Base-by-base conservation (phyloP, 208 protist species). In the Crithidia brevicula region DNA sequence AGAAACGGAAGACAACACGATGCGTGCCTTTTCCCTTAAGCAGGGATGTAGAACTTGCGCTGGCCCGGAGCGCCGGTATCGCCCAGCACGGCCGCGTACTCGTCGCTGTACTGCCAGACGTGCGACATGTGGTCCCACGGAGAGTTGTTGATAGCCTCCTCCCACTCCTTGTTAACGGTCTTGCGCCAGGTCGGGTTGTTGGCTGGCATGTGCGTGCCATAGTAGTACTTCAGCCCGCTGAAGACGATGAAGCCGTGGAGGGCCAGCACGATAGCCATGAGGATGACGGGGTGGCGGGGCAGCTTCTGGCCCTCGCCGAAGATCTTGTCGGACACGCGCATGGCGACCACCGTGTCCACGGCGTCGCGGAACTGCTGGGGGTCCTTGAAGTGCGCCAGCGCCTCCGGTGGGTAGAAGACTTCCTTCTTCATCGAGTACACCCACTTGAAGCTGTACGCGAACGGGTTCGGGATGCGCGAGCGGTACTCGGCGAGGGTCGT, bases 111-210 rank as follows among this genome's bases (percentile, higher is more conserved):
- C 68, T 92, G 84, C 89, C 89, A 95, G 51, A 95, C 86, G 56
- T 95, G 89, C 22, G 89, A 95, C 85, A 91, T 92, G 85, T 95
- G 89, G 57, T 95, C 86, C 89, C 89, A 95, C 52, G 89, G 89
- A 15, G 89, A 95, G 75, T 75, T 95, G 81, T 92, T 91, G 67
- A 95, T 95, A 23, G 89, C 89, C 81, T 95, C 89, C 81, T 95
- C 89, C 89, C 89, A 95, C 81, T 95, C 89, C 79, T 95, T 95
- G 78, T 95, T 95, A 70, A 95, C 83, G 7, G 83, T 79, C 74
- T 95, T 95, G 34, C 89, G 81, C 89, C 89, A 95, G n/a, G 86
- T 91, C 47, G 89, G 89, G 72, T 92, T 95, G 71, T 91, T 91
- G 28, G 89, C 86, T 16, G 89, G 89, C 69, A 93, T 67, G 67